phyloP scores from a whole-genome alignment of 192 early-diverging fungal species.

The Mortierella alpina region DNA sequence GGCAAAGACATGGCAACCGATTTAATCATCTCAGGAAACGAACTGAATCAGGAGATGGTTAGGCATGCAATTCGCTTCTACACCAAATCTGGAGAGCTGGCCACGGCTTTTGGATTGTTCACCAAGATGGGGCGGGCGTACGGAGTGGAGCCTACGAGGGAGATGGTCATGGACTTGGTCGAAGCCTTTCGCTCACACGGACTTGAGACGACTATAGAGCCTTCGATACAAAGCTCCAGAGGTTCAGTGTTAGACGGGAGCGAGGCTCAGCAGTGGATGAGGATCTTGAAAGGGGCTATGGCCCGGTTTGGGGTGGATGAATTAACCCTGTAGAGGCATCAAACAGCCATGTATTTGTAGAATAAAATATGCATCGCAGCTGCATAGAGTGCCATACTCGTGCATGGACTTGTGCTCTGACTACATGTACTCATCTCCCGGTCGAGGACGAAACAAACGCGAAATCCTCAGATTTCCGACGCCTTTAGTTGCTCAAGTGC shows the following conservation, averaged over 20 bases:
- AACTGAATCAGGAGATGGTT: constrained; percentile 20
- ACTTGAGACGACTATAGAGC: neutral
- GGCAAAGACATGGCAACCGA: constrained; percentile 28
- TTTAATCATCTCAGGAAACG: constrained; percentile 22
- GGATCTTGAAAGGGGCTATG: constrained; percentile 11
- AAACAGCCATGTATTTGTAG: too few species aligned
- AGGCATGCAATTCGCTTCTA: constrained; percentile 10
- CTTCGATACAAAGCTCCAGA: neutral
- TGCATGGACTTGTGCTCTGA: too few species aligned
- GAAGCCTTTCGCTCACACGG: constrained; percentile 15
- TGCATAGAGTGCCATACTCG: too few species aligned
- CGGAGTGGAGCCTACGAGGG: constrained; percentile 14
- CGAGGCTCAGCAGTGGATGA: constrained; percentile 12
- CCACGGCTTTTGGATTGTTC: constrained; percentile 34
- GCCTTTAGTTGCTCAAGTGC: too few species aligned
- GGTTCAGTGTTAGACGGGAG: constrained; percentile 9
- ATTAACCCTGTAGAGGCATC: too few species aligned
- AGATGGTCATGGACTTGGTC: constrained; percentile 20
- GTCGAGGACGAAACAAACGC: too few species aligned
- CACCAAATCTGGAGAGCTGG: constrained; percentile 22
- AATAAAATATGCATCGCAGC: too few species aligned
- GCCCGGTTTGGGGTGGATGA: constrained; percentile 10
- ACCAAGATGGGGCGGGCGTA: constrained; percentile 30
- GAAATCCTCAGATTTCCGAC: too few species aligned
- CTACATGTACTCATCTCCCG: too few species aligned